A percentile compares a stretch with the other conserved stretches of the same genome.
Conservation (phyloP, 2,329 filamentous ascomycete species). For the Claviceps digitariae region DNA sequence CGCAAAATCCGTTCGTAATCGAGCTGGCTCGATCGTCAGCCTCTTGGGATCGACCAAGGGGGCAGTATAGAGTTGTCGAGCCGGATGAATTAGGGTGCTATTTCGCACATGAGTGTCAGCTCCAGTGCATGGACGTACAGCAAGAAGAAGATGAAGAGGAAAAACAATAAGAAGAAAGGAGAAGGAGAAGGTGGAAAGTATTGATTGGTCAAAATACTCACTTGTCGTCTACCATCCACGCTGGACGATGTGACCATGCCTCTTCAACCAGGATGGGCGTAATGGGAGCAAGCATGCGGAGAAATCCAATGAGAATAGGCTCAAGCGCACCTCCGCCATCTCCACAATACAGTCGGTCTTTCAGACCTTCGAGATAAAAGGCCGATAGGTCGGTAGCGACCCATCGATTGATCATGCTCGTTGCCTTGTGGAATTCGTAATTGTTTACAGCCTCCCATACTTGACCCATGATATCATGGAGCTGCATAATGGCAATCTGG, state of each 20-base stretch:
- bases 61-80: constrained; percentile 32
- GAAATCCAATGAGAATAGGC: constrained; percentile 56
- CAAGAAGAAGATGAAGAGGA: constrained; percentile 5
- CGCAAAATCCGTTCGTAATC: constrained; percentile 29
- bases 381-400: constrained; percentile 72
- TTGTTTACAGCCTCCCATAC: constrained; percentile 53
- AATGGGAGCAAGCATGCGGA: constrained; percentile 69
- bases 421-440: constrained; percentile 72
- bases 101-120: not conserved
- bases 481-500: constrained; percentile 63
- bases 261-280: constrained; percentile 79
- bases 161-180: not conserved
- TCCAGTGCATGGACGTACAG: not conserved
- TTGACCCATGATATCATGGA: constrained; percentile 49
- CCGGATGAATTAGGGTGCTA: constrained; percentile 24
- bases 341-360: constrained; percentile 84
- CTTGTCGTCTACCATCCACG: constrained; percentile 40
- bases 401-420: constrained; percentile 65
- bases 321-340: constrained; percentile 50
- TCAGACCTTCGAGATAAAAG: constrained; percentile 86
- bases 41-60: constrained; percentile 28
- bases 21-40: constrained; percentile 23
- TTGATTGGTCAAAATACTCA: constrained; percentile 21
- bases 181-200: too few relatives aligned
- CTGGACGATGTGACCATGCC: constrained; percentile 66